A percentile compares a stretch with the other conserved stretches of the same genome.
phyloP scores from a whole-genome alignment of 2,329 filamentous ascomycete species.

The Lomentospora prolificans region DNA sequence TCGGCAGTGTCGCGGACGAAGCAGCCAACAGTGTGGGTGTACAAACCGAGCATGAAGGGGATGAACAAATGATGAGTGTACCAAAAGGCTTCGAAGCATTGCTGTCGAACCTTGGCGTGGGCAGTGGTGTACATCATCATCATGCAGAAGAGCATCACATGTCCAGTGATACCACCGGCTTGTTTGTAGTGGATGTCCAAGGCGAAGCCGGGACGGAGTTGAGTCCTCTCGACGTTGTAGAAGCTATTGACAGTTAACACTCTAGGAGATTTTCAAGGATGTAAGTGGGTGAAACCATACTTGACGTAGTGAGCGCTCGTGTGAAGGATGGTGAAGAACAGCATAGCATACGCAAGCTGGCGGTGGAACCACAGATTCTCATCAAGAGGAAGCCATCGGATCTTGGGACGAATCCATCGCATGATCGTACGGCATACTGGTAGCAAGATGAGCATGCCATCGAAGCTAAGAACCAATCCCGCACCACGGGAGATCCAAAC shows the following conservation, averaged over 20 bases:
- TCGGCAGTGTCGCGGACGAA: slow-evolving; percentile 78
- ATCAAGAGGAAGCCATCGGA: slow-evolving; percentile 84
- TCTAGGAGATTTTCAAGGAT: slow-evolving; percentile 9
- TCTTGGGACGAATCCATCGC: slow-evolving; percentile 73
- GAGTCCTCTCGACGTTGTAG: slow-evolving; percentile 82
- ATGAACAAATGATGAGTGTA: slow-evolving; percentile 99
- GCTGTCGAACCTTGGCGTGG: slow-evolving; percentile 86
- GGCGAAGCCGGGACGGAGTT: slow-evolving; percentile 71
- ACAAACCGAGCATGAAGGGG: slow-evolving; percentile 85
- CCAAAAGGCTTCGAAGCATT: slow-evolving; percentile 98
- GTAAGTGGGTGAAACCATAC: slow-evolving; percentile 32
- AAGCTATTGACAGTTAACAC: slow-evolving; percentile 49
- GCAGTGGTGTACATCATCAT: slow-evolving; percentile 95
- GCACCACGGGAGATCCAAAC: slow-evolving; percentile 96
- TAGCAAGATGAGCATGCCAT: slow-evolving; percentile 78
- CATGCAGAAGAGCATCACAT: slow-evolving; percentile 99
- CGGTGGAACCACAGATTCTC: slow-evolving; percentile 96
- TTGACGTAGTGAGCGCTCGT: slow-evolving; percentile 86
- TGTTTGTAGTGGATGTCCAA: slow-evolving; percentile 87
- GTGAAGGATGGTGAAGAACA: slow-evolving; percentile 74
- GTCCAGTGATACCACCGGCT: slow-evolving; percentile 85
- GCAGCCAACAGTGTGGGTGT: slow-evolving; percentile 91
- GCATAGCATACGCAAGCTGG: slow-evolving; percentile 81
- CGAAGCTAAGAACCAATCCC: slow-evolving; percentile 73
- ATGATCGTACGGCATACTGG: slow-evolving; percentile 92